Evolutionary conservation across 768 basidiomycete species (phyloP).

Genomic region (Lyophyllum atratum): DNA sequence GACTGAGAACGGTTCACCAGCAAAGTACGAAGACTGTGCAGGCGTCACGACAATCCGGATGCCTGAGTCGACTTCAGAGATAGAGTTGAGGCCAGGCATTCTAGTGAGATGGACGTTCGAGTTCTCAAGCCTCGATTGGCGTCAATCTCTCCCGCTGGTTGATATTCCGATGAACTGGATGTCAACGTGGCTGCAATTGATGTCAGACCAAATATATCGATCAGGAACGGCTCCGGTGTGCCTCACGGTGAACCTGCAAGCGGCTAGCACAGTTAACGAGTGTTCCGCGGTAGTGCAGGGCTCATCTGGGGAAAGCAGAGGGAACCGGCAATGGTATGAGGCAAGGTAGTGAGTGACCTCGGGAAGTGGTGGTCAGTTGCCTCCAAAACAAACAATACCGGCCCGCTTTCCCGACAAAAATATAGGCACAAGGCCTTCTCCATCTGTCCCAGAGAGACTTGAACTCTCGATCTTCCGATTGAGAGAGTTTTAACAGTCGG

Average conservation of each 20-base stretch:
- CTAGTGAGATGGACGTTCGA: not conserved
- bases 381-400: not conserved
- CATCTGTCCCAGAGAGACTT: not conserved
- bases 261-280: not conserved
- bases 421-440: too few relatives aligned
- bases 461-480: not conserved
- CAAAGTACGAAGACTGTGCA: conserved; percentile 87
- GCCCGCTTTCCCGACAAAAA: too few relatives aligned
- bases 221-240: not conserved
- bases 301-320: not conserved
- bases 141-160: not conserved
- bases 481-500: not conserved
- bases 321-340: too few relatives aligned
- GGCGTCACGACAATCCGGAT: conserved; percentile 77
- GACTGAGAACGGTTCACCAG: conserved; percentile 85
- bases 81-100: conserved; percentile 24
- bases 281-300: not conserved
- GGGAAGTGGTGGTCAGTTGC: not conserved
- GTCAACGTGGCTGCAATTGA: conserved; percentile 2
- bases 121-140: not conserved
- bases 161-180: not conserved
- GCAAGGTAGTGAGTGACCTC: too few relatives aligned
- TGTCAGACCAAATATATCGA: conserved; percentile 2
- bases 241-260: not conserved
- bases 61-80: conserved; percentile 41